A percentile compares a stretch with the other conserved stretches of the same genome.
Conservation (phyloP, 768 basidiomycete genomes). For the Scleroderma bovista region DNA sequence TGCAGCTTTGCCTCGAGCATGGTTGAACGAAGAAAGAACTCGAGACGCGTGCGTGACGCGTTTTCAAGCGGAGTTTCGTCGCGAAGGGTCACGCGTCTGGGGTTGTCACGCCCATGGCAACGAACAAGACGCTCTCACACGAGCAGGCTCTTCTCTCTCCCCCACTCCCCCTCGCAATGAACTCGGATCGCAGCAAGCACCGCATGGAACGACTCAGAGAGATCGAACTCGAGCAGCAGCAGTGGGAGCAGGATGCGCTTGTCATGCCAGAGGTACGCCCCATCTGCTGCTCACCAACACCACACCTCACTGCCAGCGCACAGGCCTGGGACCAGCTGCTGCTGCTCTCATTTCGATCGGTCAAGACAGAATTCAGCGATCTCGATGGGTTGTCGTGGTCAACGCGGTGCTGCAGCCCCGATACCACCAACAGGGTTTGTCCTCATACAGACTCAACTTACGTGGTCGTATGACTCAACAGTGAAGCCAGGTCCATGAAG, state of each 20-base stretch:
- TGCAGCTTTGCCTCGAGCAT: constrained; percentile 92
- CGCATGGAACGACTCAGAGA: constrained; percentile 43
- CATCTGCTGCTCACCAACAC: background rate
- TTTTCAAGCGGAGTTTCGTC: constrained; percentile 32
- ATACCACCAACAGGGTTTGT: constrained; percentile 22
- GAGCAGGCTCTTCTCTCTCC: too few species aligned
- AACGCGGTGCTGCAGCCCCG: constrained; percentile 28
- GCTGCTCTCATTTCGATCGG: constrained; percentile 41
- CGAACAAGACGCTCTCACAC: too few species aligned
- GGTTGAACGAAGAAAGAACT: constrained; percentile 15
- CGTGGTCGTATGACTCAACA: background rate
- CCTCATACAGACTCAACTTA: background rate
- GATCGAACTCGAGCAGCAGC: constrained; percentile 46
- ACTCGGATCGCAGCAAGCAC: constrained; percentile 39
- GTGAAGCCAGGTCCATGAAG: constrained; percentile 16
- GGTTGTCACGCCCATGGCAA: constrained; percentile 11
- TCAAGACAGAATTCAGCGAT: constrained; percentile 59
- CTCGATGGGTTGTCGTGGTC: constrained; percentile 55
- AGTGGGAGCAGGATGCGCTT: constrained; percentile 51
- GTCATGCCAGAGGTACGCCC: constrained; percentile 49
- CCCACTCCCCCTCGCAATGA: background rate
- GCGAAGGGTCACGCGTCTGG: constrained; percentile 25
- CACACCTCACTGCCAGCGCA: background rate
- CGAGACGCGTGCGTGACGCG: constrained; percentile 18
- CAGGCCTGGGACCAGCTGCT: constrained; percentile 30